Conservation (phyloP, 495 filamentous ascomycete species). For the Tuber calosporum region DNA sequence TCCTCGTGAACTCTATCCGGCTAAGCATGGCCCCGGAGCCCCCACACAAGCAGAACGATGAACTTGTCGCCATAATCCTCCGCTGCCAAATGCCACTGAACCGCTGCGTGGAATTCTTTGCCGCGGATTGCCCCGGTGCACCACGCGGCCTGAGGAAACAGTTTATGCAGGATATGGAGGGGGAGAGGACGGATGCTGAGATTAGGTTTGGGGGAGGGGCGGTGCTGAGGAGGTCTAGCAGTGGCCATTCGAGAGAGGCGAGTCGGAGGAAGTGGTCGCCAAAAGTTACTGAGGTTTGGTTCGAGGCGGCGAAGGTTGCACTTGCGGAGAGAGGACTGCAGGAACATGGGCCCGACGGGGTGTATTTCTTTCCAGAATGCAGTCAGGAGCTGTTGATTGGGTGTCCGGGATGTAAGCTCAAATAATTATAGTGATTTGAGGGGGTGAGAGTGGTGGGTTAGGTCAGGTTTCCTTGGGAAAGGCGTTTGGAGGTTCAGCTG, state of each 20-base stretch:
- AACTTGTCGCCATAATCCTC: constrained; percentile 37
- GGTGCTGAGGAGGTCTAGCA: constrained; percentile 12
- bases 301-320: constrained; percentile 44
- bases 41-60: constrained; percentile 41
- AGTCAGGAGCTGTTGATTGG: constrained; percentile 40
- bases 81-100: constrained; percentile 28
- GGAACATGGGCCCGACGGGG: constrained; percentile 34
- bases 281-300: constrained; percentile 54
- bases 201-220: constrained; percentile 16
- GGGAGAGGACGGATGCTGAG: constrained; percentile 38
- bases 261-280: constrained; percentile 56
- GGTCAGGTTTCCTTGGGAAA: neutral
- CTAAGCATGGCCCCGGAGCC: constrained; percentile 39
- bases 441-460: neutral
- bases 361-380: constrained; percentile 36
- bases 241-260: constrained; percentile 42
- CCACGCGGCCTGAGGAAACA: constrained; percentile 32
- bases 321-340: constrained; percentile 34
- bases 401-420: constrained; percentile 35
- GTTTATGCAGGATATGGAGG: constrained; percentile 43
- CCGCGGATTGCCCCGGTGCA: constrained; percentile 29
- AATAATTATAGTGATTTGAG: neutral
- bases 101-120: constrained; percentile 40
- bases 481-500: neutral
- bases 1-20: constrained; percentile 41